These are phyloP conservation scores for Populus tremula DNA, from an alignment of 345 rosid species.

Conservation along the genomic window DNA sequence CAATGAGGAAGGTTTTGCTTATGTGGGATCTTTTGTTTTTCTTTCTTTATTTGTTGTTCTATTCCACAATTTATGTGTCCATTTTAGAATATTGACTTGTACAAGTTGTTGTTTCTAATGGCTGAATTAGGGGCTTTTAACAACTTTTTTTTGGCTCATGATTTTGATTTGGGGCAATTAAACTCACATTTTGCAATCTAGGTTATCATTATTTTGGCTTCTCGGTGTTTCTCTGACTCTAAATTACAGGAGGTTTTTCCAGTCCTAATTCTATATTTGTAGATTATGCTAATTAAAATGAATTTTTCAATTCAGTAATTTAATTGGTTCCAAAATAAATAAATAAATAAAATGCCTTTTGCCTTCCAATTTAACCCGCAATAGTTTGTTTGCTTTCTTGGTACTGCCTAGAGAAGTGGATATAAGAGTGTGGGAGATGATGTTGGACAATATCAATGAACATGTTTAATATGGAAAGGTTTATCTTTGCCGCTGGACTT, in stretches of 20 bases:
- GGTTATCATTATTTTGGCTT: background rate
- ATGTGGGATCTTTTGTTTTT: background rate
- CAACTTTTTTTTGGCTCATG: background rate
- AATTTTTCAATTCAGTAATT: background rate
- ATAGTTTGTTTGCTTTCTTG: background rate
- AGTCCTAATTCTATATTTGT: too few relatives aligned
- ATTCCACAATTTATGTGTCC: too few relatives aligned
- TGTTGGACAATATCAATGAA: background rate
- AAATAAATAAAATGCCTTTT: background rate
- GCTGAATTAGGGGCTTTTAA: constrained; percentile 16
- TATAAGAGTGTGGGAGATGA: background rate
- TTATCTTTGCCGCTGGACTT: background rate
- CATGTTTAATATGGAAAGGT: background rate
- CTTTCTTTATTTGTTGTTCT: background rate
- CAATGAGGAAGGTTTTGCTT: background rate
- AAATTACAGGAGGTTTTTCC: background rate
- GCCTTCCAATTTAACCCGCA: background rate
- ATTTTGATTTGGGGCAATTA: background rate
- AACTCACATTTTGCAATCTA: background rate
- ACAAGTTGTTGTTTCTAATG: constrained; percentile 1
- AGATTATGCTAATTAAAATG: constrained; percentile 5
- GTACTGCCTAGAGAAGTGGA: background rate
- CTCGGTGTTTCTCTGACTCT: background rate
- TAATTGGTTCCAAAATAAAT: background rate
- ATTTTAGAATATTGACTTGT: background rate